Base-by-base conservation (phyloP, 2,329 filamentous ascomycete species). In the Metarhizium humberi region DNA sequence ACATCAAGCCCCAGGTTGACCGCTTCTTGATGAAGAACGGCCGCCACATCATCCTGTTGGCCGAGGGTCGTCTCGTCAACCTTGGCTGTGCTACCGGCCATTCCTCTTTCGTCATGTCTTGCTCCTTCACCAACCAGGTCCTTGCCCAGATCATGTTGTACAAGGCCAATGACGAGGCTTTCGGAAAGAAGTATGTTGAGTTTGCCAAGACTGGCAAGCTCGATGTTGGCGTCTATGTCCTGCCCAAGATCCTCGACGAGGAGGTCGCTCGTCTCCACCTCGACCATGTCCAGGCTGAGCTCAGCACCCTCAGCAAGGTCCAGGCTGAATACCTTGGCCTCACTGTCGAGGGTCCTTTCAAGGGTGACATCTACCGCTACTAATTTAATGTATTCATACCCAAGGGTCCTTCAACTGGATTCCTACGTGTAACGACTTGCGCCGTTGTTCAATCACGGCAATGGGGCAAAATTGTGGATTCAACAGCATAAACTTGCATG, bases 81-180 rank as follows among this genome's bases (percentile, higher is more conserved):
- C 83, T 99, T 67, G 94, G 94, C 76, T 99, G 94, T 78, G 94
- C 94, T 72, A 99, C 94, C 62, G 94, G 94, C 66, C 94, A 99
- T 88, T 96, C 92, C 65, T 97, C 92, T 53, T 99, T 99, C 77
- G 94, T 99, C 65, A 97, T 99, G 94, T 96, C 92, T 68, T 99
- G 94, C 88, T 97, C 92, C 62, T 99, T 99, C 88, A 95, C 92
- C 84, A 99, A 99, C 88, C 94, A 99, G 84, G 94, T 97, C 68
- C 90, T 99, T 74, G 94, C 94, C 65, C 94, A 99, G 82, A 97
- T 99, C 79, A 87, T 95, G 81, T 81, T 99, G 70, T 99, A 78
- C 88, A 97, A 97, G 88, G 87, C 85, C 69, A 81, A 87, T 68
- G 92, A 97, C 73, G 83, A 82, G 72, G 87, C 79, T 56, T 99